Base-by-base conservation (phyloP, 192 early-diverging fungal genomes). In the Coemansia sp. region DNA sequence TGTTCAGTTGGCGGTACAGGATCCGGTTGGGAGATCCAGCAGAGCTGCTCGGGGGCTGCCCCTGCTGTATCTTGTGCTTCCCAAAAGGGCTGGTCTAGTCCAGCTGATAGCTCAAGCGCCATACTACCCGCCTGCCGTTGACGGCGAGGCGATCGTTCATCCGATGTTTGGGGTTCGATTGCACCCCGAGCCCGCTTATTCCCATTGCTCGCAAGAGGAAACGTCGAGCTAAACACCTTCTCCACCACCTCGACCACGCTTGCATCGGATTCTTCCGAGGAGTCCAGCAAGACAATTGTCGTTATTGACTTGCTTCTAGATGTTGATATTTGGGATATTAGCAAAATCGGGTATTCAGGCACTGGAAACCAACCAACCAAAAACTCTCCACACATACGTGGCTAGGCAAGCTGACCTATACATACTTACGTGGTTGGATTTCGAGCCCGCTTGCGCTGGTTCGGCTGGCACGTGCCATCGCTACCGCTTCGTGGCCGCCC, bases 201-300 rank as follows among this genome's bases (percentile, higher is more conserved):
- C 7, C 48, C n/a, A 3, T 24, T 51, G 1, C 49, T 33, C 9
- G 47, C 3, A 14, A 33, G 50, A 0, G 60, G 49, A 40, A 43
- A 52, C 14, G 60, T 45, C 21, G 50, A 45, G 60, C 60, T 62
- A n/a, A 53, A 53, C 33, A 31, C 50, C 12, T 25, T 49, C 50
- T 47, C 38, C 6, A 54, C 40, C 5, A 45, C 40, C 27, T 62
- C 60, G 14, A 62, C 51, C 22, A 30, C 31, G 44, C 58, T 59
- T 4, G 4, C 25, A 12, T 27, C 25, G 4, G 53, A 54, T 4
- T 54, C 50, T 9, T 62, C 60, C 1, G 48, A 52, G 12, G 59
- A 61, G 25, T 62, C 60, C 2, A 42, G 44, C 18, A 62, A 18
- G 6, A 62, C 50, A 9, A 62, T 58, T 1, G 44, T 28, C 32